Conservation (phyloP, 768 basidiomycete species). For the Boletellus sp. region DNA sequence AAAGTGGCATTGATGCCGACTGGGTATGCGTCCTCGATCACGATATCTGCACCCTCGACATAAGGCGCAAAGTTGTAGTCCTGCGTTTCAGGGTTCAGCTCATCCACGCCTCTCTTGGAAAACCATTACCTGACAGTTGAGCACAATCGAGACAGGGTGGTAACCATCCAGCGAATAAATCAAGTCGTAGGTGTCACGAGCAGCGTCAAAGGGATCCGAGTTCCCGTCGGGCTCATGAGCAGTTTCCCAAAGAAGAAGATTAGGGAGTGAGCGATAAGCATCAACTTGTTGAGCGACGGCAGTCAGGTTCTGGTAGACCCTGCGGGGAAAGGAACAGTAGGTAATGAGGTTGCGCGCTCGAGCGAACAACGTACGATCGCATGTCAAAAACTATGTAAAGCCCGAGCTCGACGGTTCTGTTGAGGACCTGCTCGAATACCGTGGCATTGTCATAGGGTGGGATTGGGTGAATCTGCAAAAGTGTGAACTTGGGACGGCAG, state of each 20-base stretch:
- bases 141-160: slow-evolving; percentile 53
- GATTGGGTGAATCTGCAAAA: slow-evolving; percentile 63
- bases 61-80: slow-evolving; percentile 62
- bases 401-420: slow-evolving; percentile 15
- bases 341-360: background rate
- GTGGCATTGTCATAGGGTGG: slow-evolving; percentile 62
- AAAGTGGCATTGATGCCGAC: slow-evolving; percentile 58
- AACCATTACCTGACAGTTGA: slow-evolving; percentile 41
- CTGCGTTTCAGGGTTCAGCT: slow-evolving; percentile 23
- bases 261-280: slow-evolving; percentile 58
- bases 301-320: slow-evolving; percentile 59
- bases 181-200: slow-evolving; percentile 41
- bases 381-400: slow-evolving; percentile 78
- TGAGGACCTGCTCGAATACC: slow-evolving; percentile 19
- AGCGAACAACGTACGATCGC: slow-evolving; percentile 42
- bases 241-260: slow-evolving; percentile 69
- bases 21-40: slow-evolving; percentile 46
- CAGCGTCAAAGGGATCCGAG: slow-evolving; percentile 54
- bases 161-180: slow-evolving; percentile 52
- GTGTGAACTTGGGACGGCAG: slow-evolving; percentile 18
- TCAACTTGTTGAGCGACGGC: slow-evolving; percentile 63
- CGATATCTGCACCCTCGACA: slow-evolving; percentile 61
- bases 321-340: slow-evolving; percentile 3
- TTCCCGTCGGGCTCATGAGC: slow-evolving; percentile 73
- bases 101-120: no score